Conservation (phyloP, 345 rosid genomes). For the Anacardium occidentale region DNA sequence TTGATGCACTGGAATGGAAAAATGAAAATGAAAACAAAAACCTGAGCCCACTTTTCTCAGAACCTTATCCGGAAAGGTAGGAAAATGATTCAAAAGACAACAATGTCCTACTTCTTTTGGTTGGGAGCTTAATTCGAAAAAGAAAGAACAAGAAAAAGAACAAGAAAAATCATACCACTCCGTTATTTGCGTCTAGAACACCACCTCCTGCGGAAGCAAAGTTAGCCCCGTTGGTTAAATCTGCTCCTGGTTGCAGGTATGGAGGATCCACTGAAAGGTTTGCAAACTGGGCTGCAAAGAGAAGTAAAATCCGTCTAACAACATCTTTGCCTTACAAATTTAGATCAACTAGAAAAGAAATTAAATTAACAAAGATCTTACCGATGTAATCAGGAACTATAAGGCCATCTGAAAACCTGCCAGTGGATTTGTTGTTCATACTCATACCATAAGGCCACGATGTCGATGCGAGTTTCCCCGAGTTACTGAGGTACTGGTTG, state of each 20-base stretch:
- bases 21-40: too few species aligned
- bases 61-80: background rate
- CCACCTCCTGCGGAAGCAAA: constrained; percentile 28
- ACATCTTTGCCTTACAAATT: background rate
- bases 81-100: background rate
- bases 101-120: background rate
- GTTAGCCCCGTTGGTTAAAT: constrained; percentile 20
- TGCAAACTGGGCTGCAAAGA: constrained; percentile 14
- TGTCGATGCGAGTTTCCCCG: background rate
- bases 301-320: background rate
- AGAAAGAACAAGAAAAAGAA: background rate
- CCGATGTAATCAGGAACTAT: constrained; percentile 14
- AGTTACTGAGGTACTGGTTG: background rate
- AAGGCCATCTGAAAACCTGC: constrained; percentile 11
- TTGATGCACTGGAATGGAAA: too few species aligned
- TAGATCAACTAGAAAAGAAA: background rate
- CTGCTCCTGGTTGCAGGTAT: constrained; percentile 19
- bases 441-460: background rate
- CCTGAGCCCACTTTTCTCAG: too few species aligned
- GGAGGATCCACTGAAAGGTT: constrained; percentile 11
- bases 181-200: constrained; percentile 4
- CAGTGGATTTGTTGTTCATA: background rate
- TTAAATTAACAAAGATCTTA: background rate
- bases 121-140: background rate
- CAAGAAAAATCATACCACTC: background rate